These are phyloP conservation scores for Albophoma yamanashiensis DNA, from an alignment of 2,329 filamentous ascomycete genomes.

Conservation along the genomic window DNA sequence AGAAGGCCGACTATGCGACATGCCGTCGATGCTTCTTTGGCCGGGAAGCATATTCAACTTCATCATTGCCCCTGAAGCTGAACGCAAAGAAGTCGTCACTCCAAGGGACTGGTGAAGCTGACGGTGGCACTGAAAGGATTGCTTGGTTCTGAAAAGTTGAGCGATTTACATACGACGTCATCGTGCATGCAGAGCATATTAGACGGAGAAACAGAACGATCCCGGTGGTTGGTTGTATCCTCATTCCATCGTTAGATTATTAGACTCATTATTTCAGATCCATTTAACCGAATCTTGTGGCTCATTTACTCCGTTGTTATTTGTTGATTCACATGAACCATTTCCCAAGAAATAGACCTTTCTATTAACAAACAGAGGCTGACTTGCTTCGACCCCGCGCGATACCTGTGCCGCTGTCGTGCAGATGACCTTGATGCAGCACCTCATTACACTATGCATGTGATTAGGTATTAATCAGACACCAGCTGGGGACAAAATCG, in stretches of 20 bases:
- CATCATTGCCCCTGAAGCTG: neutral
- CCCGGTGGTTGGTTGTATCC: too few relatives aligned
- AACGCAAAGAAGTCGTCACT: too few relatives aligned
- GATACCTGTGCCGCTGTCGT: neutral
- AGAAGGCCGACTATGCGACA: neutral
- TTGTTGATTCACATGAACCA: neutral
- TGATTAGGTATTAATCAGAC: neutral
- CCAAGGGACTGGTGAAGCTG: too few relatives aligned
- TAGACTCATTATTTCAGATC: too few relatives aligned
- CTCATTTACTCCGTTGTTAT: too few relatives aligned
- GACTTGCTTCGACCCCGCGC: neutral
- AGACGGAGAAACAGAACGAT: too few relatives aligned
- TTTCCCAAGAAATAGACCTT: neutral
- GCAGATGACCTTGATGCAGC: neutral
- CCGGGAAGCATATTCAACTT: neutral
- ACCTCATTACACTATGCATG: neutral
- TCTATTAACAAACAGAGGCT: neutral
- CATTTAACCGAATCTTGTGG: too few relatives aligned
- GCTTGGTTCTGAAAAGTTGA: too few relatives aligned
- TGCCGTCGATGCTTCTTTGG: neutral
- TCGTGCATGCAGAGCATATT: too few relatives aligned
- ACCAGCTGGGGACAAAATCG: neutral
- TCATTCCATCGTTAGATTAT: too few relatives aligned
- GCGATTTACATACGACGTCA: too few relatives aligned
- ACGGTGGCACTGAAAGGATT: too few relatives aligned